A percentile compares a stretch with the other conserved stretches of the same genome.
Evolutionary conservation across 352 stramenopile genomes (phyloP).

Genomic region (Halophytophthora polymorphica): DNA sequence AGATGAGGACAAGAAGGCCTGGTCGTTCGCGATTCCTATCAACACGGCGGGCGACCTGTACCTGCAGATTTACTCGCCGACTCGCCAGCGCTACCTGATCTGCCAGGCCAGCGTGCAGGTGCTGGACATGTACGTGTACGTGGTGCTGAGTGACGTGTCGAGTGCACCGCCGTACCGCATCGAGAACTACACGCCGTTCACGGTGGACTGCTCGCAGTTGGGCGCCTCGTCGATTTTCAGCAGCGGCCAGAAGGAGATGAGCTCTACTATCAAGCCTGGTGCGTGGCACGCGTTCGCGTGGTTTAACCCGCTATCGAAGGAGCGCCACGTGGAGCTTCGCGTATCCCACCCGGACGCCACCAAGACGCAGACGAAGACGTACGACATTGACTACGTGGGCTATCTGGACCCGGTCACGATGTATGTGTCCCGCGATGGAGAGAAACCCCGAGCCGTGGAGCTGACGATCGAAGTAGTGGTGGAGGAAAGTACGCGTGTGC

Average conservation of each 20-base stretch:
- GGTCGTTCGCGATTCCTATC: constrained; percentile 80
- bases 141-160: constrained; percentile 81
- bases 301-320: constrained; percentile 82
- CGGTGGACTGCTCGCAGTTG: constrained; percentile 69
- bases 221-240: constrained; percentile 70
- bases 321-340: constrained; percentile 72
- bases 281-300: constrained; percentile 82
- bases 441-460: constrained; percentile 49
- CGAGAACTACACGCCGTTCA: constrained; percentile 87
- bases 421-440: constrained; percentile 41
- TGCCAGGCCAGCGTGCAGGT: constrained; percentile 84
- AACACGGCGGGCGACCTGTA: constrained; percentile 77
- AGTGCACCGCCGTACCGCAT: constrained; percentile 79
- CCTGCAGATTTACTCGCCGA: constrained; percentile 76
- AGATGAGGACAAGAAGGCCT: constrained; percentile 48
- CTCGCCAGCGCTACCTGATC: constrained; percentile 71
- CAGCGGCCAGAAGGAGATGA: constrained; percentile 45
- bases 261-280: constrained; percentile 51
- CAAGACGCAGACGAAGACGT: constrained; percentile 65
- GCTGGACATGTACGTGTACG: constrained; percentile 88
- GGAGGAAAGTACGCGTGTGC: constrained; percentile 72
- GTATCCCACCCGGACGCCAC: constrained; percentile 52
- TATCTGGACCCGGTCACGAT: constrained; percentile 70
- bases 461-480: constrained; percentile 78
- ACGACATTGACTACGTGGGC: constrained; percentile 82